Conservation (phyloP, 83 land plant genomes). For the Thuja plicata region DNA sequence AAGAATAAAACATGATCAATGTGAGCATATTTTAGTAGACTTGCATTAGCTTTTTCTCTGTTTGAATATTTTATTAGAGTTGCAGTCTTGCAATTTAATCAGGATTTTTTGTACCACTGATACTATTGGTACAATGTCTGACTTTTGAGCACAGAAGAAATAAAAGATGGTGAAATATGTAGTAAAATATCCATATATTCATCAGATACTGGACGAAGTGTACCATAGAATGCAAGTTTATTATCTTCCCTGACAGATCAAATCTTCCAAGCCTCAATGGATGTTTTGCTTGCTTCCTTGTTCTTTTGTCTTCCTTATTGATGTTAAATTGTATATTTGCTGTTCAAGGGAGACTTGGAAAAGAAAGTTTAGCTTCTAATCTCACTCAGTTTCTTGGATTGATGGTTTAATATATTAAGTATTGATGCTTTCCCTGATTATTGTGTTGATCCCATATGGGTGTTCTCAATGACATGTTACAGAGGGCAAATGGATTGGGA, state of each 20-base stretch:
- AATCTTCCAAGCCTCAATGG: background rate
- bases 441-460: background rate
- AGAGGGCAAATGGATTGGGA: constrained; percentile 72
- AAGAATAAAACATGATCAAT: background rate
- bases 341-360: background rate
- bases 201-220: background rate
- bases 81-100: background rate
- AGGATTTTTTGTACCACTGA: background rate
- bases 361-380: background rate
- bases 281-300: background rate
- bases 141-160: background rate
- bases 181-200: background rate
- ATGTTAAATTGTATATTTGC: background rate
- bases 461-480: constrained; percentile 5
- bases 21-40: background rate
- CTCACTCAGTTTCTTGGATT: background rate
- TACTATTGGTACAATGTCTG: background rate
- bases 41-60: no score
- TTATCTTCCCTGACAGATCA: background rate
- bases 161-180: background rate
- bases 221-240: background rate
- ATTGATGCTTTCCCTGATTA: background rate
- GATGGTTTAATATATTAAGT: background rate
- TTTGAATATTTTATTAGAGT: background rate
- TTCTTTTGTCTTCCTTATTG: background rate